Base-by-base conservation (phyloP, 1,139 yeast genomes). In the Sugiyamaella xylanicola region DNA sequence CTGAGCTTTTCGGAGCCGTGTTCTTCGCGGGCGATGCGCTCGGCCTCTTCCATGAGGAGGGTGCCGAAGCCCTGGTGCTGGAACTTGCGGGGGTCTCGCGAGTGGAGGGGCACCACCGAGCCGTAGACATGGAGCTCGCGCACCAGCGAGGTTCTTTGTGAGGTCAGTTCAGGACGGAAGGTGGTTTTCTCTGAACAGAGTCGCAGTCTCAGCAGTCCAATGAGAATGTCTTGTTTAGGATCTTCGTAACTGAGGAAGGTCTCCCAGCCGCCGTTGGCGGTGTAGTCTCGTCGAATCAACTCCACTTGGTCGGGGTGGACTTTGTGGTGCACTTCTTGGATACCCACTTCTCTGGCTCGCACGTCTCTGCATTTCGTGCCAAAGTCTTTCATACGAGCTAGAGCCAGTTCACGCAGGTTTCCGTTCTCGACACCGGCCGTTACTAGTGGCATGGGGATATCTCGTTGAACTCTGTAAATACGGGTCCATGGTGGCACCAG, bases 1-100 rank as follows among this genome's bases (percentile, higher is more conserved):
- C 96, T 85, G 39, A 93, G 86, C 75, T 95, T 95, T 54, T 80
- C 78, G 11, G 96, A 86, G 0, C 97, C 96, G 70, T 93, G 99
- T 71, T 93, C 99, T 68, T 92, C 97, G 55, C 84, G 80, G 1
- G 99, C 95, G 57, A 93, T 93, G 64, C 97, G 80, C 65, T 91
- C 98, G 2, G 99, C 99, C 72, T 93, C 99, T 73, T 95, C 99
- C 99, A 93, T 93, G 56, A 93, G 75, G 65, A 93, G 78, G 1
- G 99, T 92, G 60, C 99, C 99, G 70, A 93, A 93, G 17, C 99
- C 99, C 78, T 95, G 99, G 77, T 93, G 99, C 76, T 93, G 99
- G 76, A 93, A 93, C 72, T 93, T 93, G 67, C 97, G 82, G 52
- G 99, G 99, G 72, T 93, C 99, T 65, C 98, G 81, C n/a, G 95